Percentiles rank a stretch among this genome's conserved stretches.
phyloP scores from a whole-genome alignment of 2,329 filamentous ascomycete species.

The Aureobasidium leucospermi region DNA sequence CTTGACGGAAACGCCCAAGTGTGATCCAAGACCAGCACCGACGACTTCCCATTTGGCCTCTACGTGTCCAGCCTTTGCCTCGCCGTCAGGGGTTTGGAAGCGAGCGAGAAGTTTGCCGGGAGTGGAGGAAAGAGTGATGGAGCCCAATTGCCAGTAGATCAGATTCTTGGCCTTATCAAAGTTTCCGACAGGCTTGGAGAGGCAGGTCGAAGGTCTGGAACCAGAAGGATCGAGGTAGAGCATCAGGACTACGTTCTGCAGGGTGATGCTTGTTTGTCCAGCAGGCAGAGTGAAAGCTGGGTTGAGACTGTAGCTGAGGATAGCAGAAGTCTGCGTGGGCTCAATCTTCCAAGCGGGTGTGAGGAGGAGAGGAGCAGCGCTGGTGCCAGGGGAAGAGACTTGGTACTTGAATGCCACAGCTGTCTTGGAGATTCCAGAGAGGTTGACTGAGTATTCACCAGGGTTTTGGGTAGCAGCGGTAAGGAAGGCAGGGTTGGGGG shows the following conservation, averaged over 20 bases:
- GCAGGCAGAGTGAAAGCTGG: slow-evolving; percentile 52
- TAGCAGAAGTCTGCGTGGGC: slow-evolving; percentile 74
- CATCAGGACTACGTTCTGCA: slow-evolving; percentile 70
- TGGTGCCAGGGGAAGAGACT: slow-evolving; percentile 60
- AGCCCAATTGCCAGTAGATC: slow-evolving; percentile 70
- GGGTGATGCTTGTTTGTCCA: slow-evolving; percentile 36
- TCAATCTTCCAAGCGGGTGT: slow-evolving; percentile 76
- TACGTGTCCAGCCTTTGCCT: slow-evolving; percentile 64
- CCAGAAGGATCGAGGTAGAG: slow-evolving; percentile 59
- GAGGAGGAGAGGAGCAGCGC: slow-evolving; percentile 62
- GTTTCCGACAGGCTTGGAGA: slow-evolving; percentile 72
- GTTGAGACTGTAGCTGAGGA: slow-evolving; percentile 80
- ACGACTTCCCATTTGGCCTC: slow-evolving; percentile 75
- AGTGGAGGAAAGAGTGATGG: slow-evolving; percentile 51
- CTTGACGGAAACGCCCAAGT: slow-evolving; percentile 58
- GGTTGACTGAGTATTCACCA: slow-evolving; percentile 73
- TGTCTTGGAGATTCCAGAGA: slow-evolving; percentile 63
- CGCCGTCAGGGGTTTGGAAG: slow-evolving; percentile 61
- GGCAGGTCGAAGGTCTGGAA: slow-evolving; percentile 55
- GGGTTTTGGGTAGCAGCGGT: slow-evolving; percentile 59
- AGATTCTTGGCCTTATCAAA: slow-evolving; percentile 69
- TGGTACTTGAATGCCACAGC: slow-evolving; percentile 89
- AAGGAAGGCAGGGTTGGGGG: slow-evolving; percentile 87
- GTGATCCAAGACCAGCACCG: slow-evolving; percentile 38
- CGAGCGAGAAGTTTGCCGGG: slow-evolving; percentile 75